Evolutionary conservation across 2,329 filamentous ascomycete genomes (phyloP).

Genomic region (Xylariaceae sp.): DNA sequence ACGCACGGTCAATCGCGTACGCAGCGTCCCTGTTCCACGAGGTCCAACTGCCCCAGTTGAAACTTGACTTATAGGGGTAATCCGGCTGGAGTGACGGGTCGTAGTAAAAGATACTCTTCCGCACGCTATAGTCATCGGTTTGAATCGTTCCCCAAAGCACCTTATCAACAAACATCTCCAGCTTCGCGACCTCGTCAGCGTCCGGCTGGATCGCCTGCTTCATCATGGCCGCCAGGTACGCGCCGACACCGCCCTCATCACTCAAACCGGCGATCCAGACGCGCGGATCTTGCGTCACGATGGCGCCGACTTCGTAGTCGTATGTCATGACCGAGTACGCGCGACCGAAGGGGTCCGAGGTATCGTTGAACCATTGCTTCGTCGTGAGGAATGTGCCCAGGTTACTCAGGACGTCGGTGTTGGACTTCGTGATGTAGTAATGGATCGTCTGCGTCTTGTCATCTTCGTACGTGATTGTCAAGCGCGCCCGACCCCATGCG

Average conservation of each 20-base stretch:
- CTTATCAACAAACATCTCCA: conserved; percentile 50
- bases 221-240: conserved; percentile 49
- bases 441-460: conserved; percentile 49
- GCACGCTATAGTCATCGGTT: conserved; percentile 42
- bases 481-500: conserved; percentile 45
- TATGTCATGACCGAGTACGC: conserved; percentile 53
- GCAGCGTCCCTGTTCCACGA: conserved; percentile 47
- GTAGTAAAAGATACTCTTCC: conserved; percentile 54
- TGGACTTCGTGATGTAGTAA: conserved; percentile 49
- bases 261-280: conserved; percentile 57
- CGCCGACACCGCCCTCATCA: conserved; percentile 54
- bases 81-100: conserved; percentile 39
- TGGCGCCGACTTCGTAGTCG: conserved; percentile 42
- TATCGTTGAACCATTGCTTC: conserved; percentile 46
- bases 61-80: conserved; percentile 40
- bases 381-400: conserved; percentile 51
- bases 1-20: conserved; percentile 46
- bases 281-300: conserved; percentile 43
- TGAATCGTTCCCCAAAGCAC: conserved; percentile 49
- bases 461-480: conserved; percentile 45
- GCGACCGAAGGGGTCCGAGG: conserved; percentile 49
- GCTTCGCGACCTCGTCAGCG: conserved; percentile 43
- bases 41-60: conserved; percentile 47
- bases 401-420: conserved; percentile 39
- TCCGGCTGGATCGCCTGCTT: conserved; percentile 50